Evolutionary conservation across 1,284 basidiomycete genomes (phyloP).

Genomic region (Chiua sp.): DNA sequence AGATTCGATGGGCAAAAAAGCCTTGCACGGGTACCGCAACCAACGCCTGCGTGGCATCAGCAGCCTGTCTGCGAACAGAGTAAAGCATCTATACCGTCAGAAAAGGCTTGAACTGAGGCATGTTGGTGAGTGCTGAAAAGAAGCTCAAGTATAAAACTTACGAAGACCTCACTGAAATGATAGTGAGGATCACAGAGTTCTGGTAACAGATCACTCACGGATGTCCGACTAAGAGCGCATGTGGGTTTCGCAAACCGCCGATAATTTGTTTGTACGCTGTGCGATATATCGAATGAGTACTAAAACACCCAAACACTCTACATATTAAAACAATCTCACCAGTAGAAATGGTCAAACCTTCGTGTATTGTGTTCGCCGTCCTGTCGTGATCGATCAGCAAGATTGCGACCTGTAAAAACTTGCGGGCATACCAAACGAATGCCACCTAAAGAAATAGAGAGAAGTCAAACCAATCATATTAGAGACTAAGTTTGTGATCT

Average conservation of each 20-base stretch:
- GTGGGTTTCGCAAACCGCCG: constrained; percentile 1
- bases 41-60: background rate
- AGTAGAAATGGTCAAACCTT: constrained; percentile 3
- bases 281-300: background rate
- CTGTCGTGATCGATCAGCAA: background rate
- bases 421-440: constrained; percentile 4
- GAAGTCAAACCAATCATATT: background rate
- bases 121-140: background rate
- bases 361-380: constrained; percentile 11
- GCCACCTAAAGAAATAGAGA: constrained; percentile 2
- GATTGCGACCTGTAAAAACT: background rate
- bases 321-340: constrained; percentile 1
- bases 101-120: constrained; percentile 11
- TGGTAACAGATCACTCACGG: constrained; percentile 9
- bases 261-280: constrained; percentile 22
- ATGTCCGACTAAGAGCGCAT: background rate
- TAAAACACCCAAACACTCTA: background rate
- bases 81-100: constrained; percentile 1
- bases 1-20: constrained; percentile 22
- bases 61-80: background rate
- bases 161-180: constrained; percentile 20
- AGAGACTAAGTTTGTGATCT: too few relatives aligned
- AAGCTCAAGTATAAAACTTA: constrained; percentile 5
- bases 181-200: background rate
- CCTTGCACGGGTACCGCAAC: constrained; percentile 5